Evolutionary conservation across 2,329 filamentous ascomycete species (phyloP), one percentile per base, ranked within the genome.

Genomic region (Penicillium hesseltinei): DNA sequence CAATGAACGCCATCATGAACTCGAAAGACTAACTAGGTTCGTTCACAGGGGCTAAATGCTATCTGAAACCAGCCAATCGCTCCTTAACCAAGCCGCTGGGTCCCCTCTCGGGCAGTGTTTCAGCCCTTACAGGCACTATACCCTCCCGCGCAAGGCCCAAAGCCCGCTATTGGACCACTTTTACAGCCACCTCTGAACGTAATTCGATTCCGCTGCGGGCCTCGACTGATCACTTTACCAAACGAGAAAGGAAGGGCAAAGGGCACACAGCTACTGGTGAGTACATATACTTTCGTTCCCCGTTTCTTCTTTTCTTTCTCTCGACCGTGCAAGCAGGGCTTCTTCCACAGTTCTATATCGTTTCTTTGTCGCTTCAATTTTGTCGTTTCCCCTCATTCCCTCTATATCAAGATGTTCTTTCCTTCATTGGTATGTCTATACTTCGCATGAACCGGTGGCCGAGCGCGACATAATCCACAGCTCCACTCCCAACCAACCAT

Each of bases 271-370:
- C 33, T 23, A 45, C 17, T 35, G 6, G 25, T 29, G 45, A 57
- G 54, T 57, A 57, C 49, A 57, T 53, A 57, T 53, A 53, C 17
- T 42, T 53, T 57, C 13, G 17, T 45, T 21, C 11, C 50, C 42
- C 31, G 8, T 38, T 17, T 31, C 36, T 3, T 29, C 23, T 39
- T 39, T 39, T 36, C 35, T 57, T 52, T 56, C 35, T 25, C 15
- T 56, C 31, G 45, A 55, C 31, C 54, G 49, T 57, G 49, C 54
- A 57, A 57, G 54, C 54, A 53, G 54, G 54, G 54, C 54, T 57
- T 57, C 54, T 52, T 53, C 49, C 50, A 53, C 36, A 31, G 46
- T 51, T 44, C 42, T 36, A 45, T 31, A 46, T 23, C 13, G 17
- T 57, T 53, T 29, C 33, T 50, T 55, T 31, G 38, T 54, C 45